Evolutionary conservation across 495 filamentous ascomycete genomes (phyloP).

Genomic region (Filosporella fistucella): DNA sequence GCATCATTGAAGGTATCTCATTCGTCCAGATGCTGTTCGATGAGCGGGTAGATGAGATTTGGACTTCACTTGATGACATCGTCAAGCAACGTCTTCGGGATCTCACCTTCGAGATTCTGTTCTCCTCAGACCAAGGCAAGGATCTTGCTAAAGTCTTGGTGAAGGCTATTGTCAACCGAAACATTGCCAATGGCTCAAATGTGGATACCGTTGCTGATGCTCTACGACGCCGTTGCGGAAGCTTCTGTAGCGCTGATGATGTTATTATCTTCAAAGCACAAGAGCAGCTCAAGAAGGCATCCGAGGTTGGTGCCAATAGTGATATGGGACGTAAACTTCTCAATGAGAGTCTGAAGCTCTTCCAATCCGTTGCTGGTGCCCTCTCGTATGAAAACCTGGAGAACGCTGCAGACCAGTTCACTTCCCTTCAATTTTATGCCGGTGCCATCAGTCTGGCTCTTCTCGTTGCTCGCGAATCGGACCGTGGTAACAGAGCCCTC

Average conservation of each 20-base stretch:
- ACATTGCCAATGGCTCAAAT: slow-evolving; percentile 91
- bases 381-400: slow-evolving; percentile 77
- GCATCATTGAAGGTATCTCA: slow-evolving; percentile 91
- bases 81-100: slow-evolving; percentile 62
- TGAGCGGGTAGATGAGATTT: slow-evolving; percentile 85
- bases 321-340: slow-evolving; percentile 76
- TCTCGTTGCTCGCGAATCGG: slow-evolving; percentile 71
- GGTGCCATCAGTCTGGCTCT: slow-evolving; percentile 90
- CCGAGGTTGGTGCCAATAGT: slow-evolving; percentile 67
- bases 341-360: slow-evolving; percentile 83
- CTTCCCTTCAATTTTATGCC: slow-evolving; percentile 80
- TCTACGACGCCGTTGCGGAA: slow-evolving; percentile 82
- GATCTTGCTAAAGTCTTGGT: slow-evolving; percentile 95
- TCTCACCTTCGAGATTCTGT: slow-evolving; percentile 82
- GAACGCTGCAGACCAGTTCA: slow-evolving; percentile 72
- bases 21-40: slow-evolving; percentile 93
- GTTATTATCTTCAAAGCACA: slow-evolving; percentile 98
- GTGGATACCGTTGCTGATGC: slow-evolving; percentile 97
- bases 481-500: slow-evolving; percentile 78
- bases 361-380: slow-evolving; percentile 78
- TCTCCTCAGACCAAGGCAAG: slow-evolving; percentile 71
- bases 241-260: slow-evolving; percentile 94
- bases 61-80: slow-evolving; percentile 65
- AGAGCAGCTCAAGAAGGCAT: slow-evolving; percentile 83
- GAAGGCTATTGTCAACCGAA: slow-evolving; percentile 95